Base-by-base conservation (phyloP, 192 early-diverging fungal genomes). In the Umbelopsis sp. region DNA sequence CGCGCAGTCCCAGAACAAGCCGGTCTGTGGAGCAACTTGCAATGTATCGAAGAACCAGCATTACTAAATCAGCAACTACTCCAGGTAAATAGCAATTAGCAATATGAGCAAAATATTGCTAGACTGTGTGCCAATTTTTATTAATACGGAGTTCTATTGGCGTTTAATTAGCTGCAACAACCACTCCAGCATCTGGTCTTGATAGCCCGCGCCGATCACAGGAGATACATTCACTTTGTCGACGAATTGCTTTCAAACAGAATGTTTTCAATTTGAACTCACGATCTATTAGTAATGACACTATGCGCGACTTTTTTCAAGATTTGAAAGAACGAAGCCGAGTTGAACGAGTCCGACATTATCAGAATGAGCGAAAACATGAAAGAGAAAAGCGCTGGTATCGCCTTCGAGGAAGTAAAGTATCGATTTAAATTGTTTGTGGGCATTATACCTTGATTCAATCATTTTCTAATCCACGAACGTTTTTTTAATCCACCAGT, bases 381-480 rank as follows among this genome's bases (percentile, higher is more conserved):
- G 48, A 69, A 52, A 37, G 67, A 49, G 48, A 47, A 49, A 46
- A 52, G 67, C 45, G 48, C 67, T 69, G 45, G 67, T 69, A 52
- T 52, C 48, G 37, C 35, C 46, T 69, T 52, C n/a, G 67, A 69
- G 67, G 67, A 49, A 69, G 67, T 69, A 69, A 68, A 4, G 48
- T 67, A 67, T 67, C 22, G 13, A 64, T 3, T 16, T 2, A 64
- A 44, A 44, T 18, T 6, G n/a, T 9, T 11, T 5, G 11, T 64
- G 15, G 58, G 22, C 27, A 30, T 4, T 18, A 15, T 23, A 13
- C 3, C 0, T 49, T 49, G 22, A 44, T 67, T 46, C 22, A 18
- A 9, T 67, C 6, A 44, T 67, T 46, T 46, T 16, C 15, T 67
- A n/a, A 50, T 50, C 15, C n/a, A n/a, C n/a, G n/a, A n/a, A n/a